Base-by-base conservation (phyloP, 192 early-diverging fungal species). In the Thamnidium elegans region DNA sequence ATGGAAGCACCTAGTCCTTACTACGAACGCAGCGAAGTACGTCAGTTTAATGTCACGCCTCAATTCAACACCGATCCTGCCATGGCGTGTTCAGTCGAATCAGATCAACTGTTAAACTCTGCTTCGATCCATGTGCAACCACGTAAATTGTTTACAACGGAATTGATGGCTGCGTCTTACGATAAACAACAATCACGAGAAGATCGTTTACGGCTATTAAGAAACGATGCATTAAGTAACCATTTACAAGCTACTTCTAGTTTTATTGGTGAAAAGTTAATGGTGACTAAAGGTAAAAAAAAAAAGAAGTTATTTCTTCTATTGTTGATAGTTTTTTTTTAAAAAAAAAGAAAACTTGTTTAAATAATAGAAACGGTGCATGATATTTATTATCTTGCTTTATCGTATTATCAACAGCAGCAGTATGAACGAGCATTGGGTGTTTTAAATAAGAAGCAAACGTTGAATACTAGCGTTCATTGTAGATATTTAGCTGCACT, bases 201-300 rank as follows among this genome's bases (percentile, higher is more conserved):
- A 20, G 80, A 80, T 30, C 66, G 79, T 46, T 58, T 88, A 62
- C 69, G 86, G 1, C 48, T 65, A 17, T 78, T 83, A 69, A 68
- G 86, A 6, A 67, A 76, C 9, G 83, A 84, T 62, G 85, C 86
- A 7, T 63, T 81, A 26, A 69, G 78, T 45, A 72, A 77, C 17
- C 72, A 84, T 45, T 55, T 86, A 45, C 78, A 70, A 51, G 70
- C 63, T n/a, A 78, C 84, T 14, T 86, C 86, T 9, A 82, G 74
- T 8, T 89, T 78, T 63, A 88, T 84, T 82, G 87, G 87, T 3
- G 86, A 89, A 60, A 87, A 89, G 45, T 66, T 89, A 21, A 53
- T 86, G 51, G 74, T 69, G 17, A 70, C 86, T 19, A 82, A 86
- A 46, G 80, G 86, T 88, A 80, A 69, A 42, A 32, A 20, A 39